Percentiles rank a stretch among this genome's conserved stretches.
These are phyloP conservation scores for Trichoderma citrinoviride DNA, from an alignment of 2,329 filamentous ascomycete species.

Conservation along the genomic window DNA sequence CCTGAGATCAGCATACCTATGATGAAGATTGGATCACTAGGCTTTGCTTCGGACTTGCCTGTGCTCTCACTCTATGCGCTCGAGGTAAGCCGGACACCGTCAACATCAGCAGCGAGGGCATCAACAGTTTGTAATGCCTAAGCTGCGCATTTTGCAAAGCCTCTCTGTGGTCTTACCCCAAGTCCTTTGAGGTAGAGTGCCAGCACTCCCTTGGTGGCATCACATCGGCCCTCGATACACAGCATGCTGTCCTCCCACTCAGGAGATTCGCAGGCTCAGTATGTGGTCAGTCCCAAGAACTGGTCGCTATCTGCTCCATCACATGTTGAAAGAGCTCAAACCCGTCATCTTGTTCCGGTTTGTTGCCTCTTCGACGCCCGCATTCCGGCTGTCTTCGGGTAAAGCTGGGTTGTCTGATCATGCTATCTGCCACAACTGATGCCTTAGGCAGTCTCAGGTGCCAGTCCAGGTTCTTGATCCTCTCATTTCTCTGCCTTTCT, in stretches of 20 bases:
- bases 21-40: no score
- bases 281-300: not conserved
- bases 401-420: not conserved
- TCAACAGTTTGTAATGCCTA: not conserved
- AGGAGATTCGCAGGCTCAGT: not conserved
- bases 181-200: no score
- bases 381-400: not conserved
- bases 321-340: not conserved
- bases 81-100: not conserved
- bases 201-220: not conserved
- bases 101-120: not conserved
- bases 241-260: slow-evolving; percentile 1
- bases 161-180: not conserved
- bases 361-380: not conserved
- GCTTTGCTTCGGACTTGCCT: not conserved
- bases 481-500: not conserved
- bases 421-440: not conserved
- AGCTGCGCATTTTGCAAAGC: not conserved
- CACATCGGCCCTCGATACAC: not conserved
- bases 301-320: not conserved
- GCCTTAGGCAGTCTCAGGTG: not conserved
- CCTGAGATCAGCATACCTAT: no score
- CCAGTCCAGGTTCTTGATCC: not conserved
- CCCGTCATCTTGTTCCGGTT: not conserved
- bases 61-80: not conserved